Base-by-base conservation (phyloP, 805 yeast species). In the Myxozyma neotropica region DNA sequence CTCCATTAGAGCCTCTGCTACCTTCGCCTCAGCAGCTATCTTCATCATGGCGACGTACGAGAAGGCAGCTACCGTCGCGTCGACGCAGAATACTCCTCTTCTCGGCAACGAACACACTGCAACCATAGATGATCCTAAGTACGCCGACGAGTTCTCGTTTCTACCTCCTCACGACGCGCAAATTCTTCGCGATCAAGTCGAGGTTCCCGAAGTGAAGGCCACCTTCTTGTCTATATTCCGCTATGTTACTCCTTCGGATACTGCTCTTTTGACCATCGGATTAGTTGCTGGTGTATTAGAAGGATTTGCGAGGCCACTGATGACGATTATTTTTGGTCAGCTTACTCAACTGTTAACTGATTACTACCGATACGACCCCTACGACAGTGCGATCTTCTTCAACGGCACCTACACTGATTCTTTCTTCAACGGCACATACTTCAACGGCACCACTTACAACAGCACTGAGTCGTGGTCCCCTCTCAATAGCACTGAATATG, bases 271-370 rank as follows among this genome's bases (percentile, higher is more conserved):
- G 29, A 31, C 44, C 15, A 64, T 77, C 15, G 81, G 74, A 6
- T 65, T 72, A 8, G 60, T 72, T 10, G 74, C 65, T 17, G 57
- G 66, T 19, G 43, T 60, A 15, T 60, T 57, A 26, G 64, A 65
- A 39, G 70, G 70, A 5, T 54, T 44, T 61, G 75, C 75, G 3
- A 57, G 75, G 61, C 80, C 80, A 1, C 68, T 76, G 65, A 76
- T 75, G 69, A 75, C 80, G 15, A 62, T 76, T 47, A 74, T 76
- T 10, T 74, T 75, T 26, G 80, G 80, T 23, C 61, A 65, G 35
- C 61, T 76, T 53, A 70, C 79, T 15, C 70, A 73, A 53, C 68
- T 71, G 27, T 74, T 77, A 67, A 67, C 72, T 46, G 58, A 66
- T 52, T 75, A 69, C 59, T 67, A 73, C 57, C 38, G 63, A 63